Base-by-base conservation (phyloP, 768 basidiomycete species). In the Serendipita vermifera region DNA sequence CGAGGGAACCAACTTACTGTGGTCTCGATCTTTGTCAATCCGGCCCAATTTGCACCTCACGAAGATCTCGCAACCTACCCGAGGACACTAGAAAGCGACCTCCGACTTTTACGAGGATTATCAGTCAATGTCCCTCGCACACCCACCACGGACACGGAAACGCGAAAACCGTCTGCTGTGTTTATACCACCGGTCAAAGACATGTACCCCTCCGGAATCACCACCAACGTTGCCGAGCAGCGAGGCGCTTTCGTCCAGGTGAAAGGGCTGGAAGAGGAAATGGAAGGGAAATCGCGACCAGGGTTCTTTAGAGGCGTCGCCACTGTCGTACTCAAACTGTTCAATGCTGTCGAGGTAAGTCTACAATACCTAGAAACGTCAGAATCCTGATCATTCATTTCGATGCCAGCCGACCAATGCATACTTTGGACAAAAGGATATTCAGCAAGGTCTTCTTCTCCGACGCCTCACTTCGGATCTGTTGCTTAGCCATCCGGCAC, bases 361-460 rank as follows among this genome's bases (percentile, higher is more conserved):
- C 13, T n/a, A 38, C 15, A 5, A 27, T 11, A 29, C 22, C 3
- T 7, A 36, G 24, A 20, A 24, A 46, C 17, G n/a, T n/a, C n/a
- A 38, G 31, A 26, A 57, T 11, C 17, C 35, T 41, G 24, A 17
- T 41, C 24, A 38, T 58, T 46, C 24, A 62, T 58, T 24, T 39
- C 17, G 26, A 40, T 17, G 20, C 31, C 67, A 94, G 91, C 94
- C 94, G 3, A 87, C 87, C 40, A 80, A 83, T 60, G 82, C 87
- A 20, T 97, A 98, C 68, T 96, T 99, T 60, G 94, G 96, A 1
- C 93, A 98, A 69, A 98, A 98, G 66, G 94, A 98, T 66, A 96
- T 99, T 55, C 96, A 99, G 65, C 96, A 99, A 66, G 90, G 87
- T 0, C 72, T 97, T 14, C 70, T 99, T 40, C 74, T 98, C 31